Evolutionary conservation across 805 yeast species (phyloP).

Genomic region (Saccharomycopsis vini): DNA sequence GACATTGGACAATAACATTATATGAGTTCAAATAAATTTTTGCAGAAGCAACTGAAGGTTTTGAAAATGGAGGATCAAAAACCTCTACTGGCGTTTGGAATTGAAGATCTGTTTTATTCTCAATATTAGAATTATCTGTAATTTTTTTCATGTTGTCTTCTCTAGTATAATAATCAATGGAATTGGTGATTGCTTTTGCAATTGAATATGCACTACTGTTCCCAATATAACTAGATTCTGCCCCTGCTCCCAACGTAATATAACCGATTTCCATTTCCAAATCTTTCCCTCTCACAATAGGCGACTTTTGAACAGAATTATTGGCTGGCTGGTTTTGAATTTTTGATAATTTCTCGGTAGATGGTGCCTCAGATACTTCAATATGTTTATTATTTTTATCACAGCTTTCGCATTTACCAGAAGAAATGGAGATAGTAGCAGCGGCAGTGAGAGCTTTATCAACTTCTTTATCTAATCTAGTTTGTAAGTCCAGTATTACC

Average conservation of each 20-base stretch:
- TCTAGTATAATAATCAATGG: constrained; percentile 21
- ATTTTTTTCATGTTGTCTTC: constrained; percentile 1
- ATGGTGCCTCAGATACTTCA: too few relatives aligned
- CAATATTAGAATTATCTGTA: not conserved
- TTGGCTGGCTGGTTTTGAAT: too few relatives aligned
- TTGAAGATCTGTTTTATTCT: too few relatives aligned
- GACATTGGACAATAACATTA: constrained; percentile 27
- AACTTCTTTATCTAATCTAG: too few relatives aligned
- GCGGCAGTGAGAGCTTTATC: too few relatives aligned
- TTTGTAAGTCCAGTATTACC: too few relatives aligned
- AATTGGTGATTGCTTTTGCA: constrained; percentile 25
- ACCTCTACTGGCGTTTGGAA: constrained; percentile 11
- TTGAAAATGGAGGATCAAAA: constrained; percentile 18
- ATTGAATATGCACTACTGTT: constrained; percentile 28
- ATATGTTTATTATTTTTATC: too few relatives aligned
- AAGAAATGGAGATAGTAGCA: too few relatives aligned
- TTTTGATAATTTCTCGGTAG: too few relatives aligned
- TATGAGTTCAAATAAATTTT: constrained; percentile 21
- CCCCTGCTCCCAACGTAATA: constrained; percentile 26
- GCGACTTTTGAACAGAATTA: too few relatives aligned
- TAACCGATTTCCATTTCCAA: constrained; percentile 27
- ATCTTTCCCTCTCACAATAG: too few relatives aligned
- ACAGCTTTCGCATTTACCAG: too few relatives aligned
- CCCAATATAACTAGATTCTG: constrained; percentile 26
- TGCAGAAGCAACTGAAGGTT: constrained; percentile 21